Base-by-base conservation (phyloP, 1,284 basidiomycete species). In the Rhodotorula sp. region DNA sequence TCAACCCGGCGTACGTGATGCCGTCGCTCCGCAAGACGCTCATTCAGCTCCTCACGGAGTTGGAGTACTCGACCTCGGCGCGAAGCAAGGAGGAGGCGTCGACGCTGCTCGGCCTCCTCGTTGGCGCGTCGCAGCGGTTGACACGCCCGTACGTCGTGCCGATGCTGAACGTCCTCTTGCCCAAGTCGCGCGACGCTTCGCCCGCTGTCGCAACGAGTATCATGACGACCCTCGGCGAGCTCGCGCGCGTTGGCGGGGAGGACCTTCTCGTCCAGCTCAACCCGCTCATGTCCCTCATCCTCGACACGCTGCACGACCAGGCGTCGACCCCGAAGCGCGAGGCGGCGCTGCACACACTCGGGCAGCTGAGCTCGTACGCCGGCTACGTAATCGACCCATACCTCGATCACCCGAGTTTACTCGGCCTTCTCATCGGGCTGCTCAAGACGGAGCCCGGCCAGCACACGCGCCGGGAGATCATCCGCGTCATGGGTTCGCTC, bases 1-100 rank as follows among this genome's bases (percentile, higher is more conserved):
- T 97, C 83, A 99, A 99, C 79, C 97, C 97, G 0, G 97, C 97
- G 50, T 97, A 98, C 83, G 95, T 99, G 46, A 98, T 99, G 91
- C 96, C 97, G 7, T 96, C 94, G 12, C 84, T 99, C 51, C 87
- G 97, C 64, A 99, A 99, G 82, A 91, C 95, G 3, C 85, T 99
- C 67, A 97, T 99, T 71, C 96, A 99, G 81, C 87, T 99, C 15
- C 85, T 99, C 66, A 99, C 97, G 0, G 97, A 99, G 82, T 84
- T 99, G 60, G 96, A 99, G 82, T 99, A 98, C 80, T 94, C 96
- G 7, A 95, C 91, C 7, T 90, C 93, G 66, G 92, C 89, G 79
- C 90, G 94, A 66, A 84, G 84, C 75, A 86, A 86, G 70, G 97
- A 99, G 81, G 94, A 97, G 78, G 94, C 92, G 77, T 94, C 94